Conservation (phyloP, 2,329 filamentous ascomycete species). For the Aspergillus pseudoterreus region DNA sequence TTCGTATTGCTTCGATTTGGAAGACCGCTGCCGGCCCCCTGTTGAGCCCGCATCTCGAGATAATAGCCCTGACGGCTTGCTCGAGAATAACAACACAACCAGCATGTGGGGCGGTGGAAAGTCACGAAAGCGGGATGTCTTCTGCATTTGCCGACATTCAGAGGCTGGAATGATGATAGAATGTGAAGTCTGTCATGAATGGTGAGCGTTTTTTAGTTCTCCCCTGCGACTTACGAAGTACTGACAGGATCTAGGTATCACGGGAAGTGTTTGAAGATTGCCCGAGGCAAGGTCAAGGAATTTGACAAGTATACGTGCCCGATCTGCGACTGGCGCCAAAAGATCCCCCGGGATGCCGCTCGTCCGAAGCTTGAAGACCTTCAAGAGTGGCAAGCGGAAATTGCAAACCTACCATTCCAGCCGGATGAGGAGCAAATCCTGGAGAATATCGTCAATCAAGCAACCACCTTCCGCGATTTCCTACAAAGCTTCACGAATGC, state of each 20-base stretch:
- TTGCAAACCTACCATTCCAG: constrained; percentile 79
- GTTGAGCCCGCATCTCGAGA: constrained; percentile 90
- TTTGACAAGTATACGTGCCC: constrained; percentile 98
- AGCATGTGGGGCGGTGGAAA: constrained; percentile 43
- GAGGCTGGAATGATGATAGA: constrained; percentile 99
- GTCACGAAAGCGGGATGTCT: constrained; percentile 71
- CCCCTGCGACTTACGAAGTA: neutral
- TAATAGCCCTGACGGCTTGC: constrained; percentile 58
- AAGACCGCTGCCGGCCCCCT: constrained; percentile 82
- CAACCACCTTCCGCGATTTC: constrained; percentile 77
- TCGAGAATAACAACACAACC: constrained; percentile 38
- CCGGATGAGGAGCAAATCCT: constrained; percentile 90
- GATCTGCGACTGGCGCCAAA: constrained; percentile 95
- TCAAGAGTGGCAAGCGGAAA: constrained; percentile 77
- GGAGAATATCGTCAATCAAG: constrained; percentile 80
- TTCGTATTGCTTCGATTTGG: constrained; percentile 82
- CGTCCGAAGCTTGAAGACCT: constrained; percentile 93
- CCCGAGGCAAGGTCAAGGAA: constrained; percentile 94
- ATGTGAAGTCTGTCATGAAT: constrained; percentile 96
- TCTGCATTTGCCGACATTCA: constrained; percentile 89
- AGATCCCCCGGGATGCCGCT: constrained; percentile 93
- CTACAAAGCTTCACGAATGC: constrained; percentile 78
- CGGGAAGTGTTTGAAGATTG: constrained; percentile 96
- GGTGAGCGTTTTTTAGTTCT: constrained; percentile 53
- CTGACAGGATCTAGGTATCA: constrained; percentile 68